Evolutionary conservation across 2,329 filamentous ascomycete species (phyloP), one percentile per base, ranked within the genome.

Genomic region (Zymoseptoria passerinii): DNA sequence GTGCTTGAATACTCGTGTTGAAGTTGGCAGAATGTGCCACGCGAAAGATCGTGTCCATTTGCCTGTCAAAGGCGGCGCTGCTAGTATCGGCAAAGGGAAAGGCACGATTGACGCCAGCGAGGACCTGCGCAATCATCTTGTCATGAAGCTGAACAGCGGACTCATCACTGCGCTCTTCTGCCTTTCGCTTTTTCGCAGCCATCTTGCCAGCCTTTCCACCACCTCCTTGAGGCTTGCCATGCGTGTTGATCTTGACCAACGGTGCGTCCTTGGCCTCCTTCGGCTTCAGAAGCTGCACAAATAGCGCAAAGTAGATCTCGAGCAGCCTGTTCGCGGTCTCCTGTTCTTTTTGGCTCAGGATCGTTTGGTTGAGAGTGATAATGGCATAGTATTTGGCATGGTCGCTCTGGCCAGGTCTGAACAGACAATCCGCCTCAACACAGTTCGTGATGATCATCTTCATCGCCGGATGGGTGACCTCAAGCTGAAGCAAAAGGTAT

Each of bases 11-110:
- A 71, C 91, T 94, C 0, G 94, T 99, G 76, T 97, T 99, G 81
- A 99, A 97, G 74, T 99, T 99, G 58, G 92, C 90, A 0, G 92
- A 97, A 75, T 99, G 94, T 0, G 94, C 95, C 68, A 99, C 94
- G 67, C 85, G 87, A 81, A 96, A 99, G 27, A 99, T 81, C 2
- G 92, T 96, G 71, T 97, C 88, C 58, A 99, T 83, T 70, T 99
- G 92, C 59, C 87, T 85, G 69, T 95, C 89, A 64, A 97, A 83
- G 23, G 85, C 88, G 50, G 85, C 83, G 66, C 89, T 85, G 68
- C 94, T 89, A 1, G 88, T 85, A 63, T 87, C 87, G 9, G 91
- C 88, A 73, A 96, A 99, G 0, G 95, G 94, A 66, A 96, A 92
- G 8, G 94, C 92, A 65, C 94, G 89, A 74, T 99, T 99, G 64